These are phyloP conservation scores for Vigna nakashimae DNA, from an alignment of 306 rosid genomes.

Conservation along the genomic window DNA sequence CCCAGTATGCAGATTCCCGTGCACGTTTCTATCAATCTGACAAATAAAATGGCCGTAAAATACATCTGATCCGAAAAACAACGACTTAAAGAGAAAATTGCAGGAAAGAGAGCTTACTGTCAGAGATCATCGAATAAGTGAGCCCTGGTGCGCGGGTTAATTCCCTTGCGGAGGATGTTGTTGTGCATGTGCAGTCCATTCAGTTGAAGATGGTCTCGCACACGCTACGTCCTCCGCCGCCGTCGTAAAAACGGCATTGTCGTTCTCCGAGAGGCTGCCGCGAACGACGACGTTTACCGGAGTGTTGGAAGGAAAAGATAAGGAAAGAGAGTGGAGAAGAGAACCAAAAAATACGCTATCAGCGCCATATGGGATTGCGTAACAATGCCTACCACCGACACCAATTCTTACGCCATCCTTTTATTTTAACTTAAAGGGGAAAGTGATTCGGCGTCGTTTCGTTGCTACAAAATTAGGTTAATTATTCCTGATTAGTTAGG, in stretches of 20 bases:
- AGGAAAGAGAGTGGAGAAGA: constrained; percentile 63
- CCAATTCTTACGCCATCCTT: background rate
- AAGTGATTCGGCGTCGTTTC: background rate
- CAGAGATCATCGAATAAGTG: constrained; percentile 79
- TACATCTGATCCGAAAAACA: too few relatives aligned
- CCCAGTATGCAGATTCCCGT: too few relatives aligned
- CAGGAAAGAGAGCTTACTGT: constrained; percentile 45
- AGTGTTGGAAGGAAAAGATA: constrained; percentile 59
- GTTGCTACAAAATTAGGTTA: background rate
- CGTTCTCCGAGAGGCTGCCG: background rate
- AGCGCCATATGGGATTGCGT: constrained; percentile 5
- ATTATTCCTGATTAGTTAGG: too few relatives aligned
- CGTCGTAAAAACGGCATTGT: constrained; percentile 27
- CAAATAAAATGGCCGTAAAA: too few relatives aligned
- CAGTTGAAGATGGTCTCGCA: constrained; percentile 65
- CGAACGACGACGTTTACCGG: background rate
- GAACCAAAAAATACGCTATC: constrained; percentile 44
- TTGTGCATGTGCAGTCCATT: constrained; percentile 80
- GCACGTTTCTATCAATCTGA: too few relatives aligned
- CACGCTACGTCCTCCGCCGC: constrained; percentile 74
- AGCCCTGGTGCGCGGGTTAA: constrained; percentile 81
- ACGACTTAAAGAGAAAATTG: background rate
- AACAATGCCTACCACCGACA: background rate
- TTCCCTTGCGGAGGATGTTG: constrained; percentile 82
- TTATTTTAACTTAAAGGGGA: too few relatives aligned